These are phyloP conservation scores for Cadophora gregata DNA, from an alignment of 2,329 filamentous ascomycete species.

Conservation along the genomic window DNA sequence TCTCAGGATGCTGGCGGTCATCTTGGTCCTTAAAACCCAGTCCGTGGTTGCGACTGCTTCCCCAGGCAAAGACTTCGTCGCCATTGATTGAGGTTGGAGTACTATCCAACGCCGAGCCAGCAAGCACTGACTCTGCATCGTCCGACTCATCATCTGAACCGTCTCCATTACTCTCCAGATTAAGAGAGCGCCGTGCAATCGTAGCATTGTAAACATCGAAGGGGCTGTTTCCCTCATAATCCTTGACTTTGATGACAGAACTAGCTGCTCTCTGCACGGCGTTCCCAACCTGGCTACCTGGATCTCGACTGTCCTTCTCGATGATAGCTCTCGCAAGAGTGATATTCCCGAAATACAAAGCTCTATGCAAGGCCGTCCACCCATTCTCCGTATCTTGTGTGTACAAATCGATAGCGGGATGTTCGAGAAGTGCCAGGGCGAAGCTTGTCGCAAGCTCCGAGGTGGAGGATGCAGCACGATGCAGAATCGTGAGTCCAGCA, in stretches of 20 bases:
- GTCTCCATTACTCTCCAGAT: slow-evolving; percentile 40
- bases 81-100: slow-evolving; percentile 55
- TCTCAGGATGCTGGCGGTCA: slow-evolving; percentile 91
- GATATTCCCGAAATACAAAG: slow-evolving; percentile 88
- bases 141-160: slow-evolving; percentile 55
- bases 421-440: slow-evolving; percentile 78
- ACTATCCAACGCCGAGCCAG: not conserved
- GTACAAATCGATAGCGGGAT: slow-evolving; percentile 85
- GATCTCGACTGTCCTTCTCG: slow-evolving; percentile 69
- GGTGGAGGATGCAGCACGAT: slow-evolving; percentile 81
- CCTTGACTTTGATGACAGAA: slow-evolving; percentile 91
- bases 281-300: slow-evolving; percentile 63
- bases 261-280: slow-evolving; percentile 64
- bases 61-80: slow-evolving; percentile 91
- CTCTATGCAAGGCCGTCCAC: slow-evolving; percentile 93
- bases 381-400: slow-evolving; percentile 88
- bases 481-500: slow-evolving; percentile 80
- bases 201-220: slow-evolving; percentile 92
- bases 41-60: slow-evolving; percentile 94
- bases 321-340: slow-evolving; percentile 84
- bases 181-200: slow-evolving; percentile 77
- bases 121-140: slow-evolving; percentile 50
- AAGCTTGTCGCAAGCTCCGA: slow-evolving; percentile 74
- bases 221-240: slow-evolving; percentile 91
- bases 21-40: slow-evolving; percentile 95